These are phyloP conservation scores for Hirschfeldia incana DNA, from an alignment of 345 rosid species.

Conservation along the genomic window DNA sequence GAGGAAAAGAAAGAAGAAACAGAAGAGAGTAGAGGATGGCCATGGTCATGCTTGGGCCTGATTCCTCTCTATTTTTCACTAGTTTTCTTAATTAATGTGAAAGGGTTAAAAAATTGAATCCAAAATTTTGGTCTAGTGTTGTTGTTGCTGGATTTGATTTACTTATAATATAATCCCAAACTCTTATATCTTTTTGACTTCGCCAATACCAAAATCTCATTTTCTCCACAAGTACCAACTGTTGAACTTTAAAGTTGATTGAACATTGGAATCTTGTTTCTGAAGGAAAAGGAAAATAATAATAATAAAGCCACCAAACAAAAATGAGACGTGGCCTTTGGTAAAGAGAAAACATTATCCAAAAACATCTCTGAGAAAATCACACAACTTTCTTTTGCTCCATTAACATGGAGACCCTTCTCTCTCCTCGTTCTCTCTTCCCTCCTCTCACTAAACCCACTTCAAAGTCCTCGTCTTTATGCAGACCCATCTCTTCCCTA, in stretches of 20 bases:
- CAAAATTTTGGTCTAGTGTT: slow-evolving; percentile 12
- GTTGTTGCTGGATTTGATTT: background rate
- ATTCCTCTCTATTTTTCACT: background rate
- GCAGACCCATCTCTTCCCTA: slow-evolving; percentile 30
- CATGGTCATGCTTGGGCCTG: slow-evolving; percentile 44
- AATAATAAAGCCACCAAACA: background rate
- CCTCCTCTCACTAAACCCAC: slow-evolving; percentile 15
- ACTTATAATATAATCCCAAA: slow-evolving; percentile 15
- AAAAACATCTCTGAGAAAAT: background rate
- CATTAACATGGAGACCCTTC: slow-evolving; percentile 17
- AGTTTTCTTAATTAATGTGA: background rate
- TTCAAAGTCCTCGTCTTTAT: slow-evolving; percentile 2
- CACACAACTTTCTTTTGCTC: background rate
- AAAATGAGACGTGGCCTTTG: background rate
- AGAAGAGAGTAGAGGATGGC: slow-evolving; percentile 50
- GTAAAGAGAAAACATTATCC: slow-evolving; percentile 14
- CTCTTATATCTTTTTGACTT: slow-evolving; percentile 19
- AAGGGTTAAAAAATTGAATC: background rate
- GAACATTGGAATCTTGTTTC: too few species aligned
- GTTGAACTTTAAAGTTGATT: too few species aligned
- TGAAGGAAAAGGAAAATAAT: background rate
- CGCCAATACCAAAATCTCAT: slow-evolving; percentile 12
- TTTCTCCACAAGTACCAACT: background rate
- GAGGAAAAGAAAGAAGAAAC: slow-evolving; percentile 62
- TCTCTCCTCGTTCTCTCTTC: slow-evolving; percentile 22